Evolutionary conservation across 768 basidiomycete species (phyloP).

Genomic region (Rhodocollybia butyracea): DNA sequence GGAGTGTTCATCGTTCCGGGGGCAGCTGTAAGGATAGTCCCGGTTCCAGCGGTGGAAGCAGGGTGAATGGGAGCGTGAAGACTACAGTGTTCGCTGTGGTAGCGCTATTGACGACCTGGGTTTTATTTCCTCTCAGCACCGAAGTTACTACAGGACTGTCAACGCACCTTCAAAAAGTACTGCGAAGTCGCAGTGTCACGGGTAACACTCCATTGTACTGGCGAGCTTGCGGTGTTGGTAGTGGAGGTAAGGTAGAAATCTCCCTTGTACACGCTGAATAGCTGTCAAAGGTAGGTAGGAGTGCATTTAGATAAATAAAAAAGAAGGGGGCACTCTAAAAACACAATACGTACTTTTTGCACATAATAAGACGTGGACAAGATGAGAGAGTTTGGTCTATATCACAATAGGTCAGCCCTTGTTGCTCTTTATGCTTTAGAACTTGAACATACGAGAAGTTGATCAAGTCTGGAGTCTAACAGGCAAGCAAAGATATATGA

Average conservation of each 20-base stretch:
- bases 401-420: background rate
- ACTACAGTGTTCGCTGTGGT: constrained; percentile 36
- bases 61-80: constrained; percentile 58
- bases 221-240: constrained; percentile 42
- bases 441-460: constrained; percentile 50
- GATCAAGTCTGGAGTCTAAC: constrained; percentile 58
- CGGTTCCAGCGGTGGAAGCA: constrained; percentile 33
- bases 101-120: constrained; percentile 61
- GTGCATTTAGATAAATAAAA: background rate
- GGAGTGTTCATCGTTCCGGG: constrained; percentile 55
- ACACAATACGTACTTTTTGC: constrained; percentile 42
- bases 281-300: constrained; percentile 32
- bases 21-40: constrained; percentile 47
- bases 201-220: constrained; percentile 61
- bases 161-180: constrained; percentile 42
- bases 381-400: constrained; percentile 50
- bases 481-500: background rate
- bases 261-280: constrained; percentile 62
- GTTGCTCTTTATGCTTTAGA: background rate
- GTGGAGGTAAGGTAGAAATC: constrained; percentile 64
- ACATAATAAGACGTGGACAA: constrained; percentile 62
- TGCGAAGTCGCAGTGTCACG: constrained; percentile 27
- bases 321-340: background rate
- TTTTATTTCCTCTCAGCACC: too few relatives aligned
- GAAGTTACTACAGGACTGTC: constrained; percentile 43